Evolutionary conservation across 2,329 filamentous ascomycete species (phyloP), one percentile per base, ranked within the genome.

Genomic region (Aspergillus vadensis): DNA sequence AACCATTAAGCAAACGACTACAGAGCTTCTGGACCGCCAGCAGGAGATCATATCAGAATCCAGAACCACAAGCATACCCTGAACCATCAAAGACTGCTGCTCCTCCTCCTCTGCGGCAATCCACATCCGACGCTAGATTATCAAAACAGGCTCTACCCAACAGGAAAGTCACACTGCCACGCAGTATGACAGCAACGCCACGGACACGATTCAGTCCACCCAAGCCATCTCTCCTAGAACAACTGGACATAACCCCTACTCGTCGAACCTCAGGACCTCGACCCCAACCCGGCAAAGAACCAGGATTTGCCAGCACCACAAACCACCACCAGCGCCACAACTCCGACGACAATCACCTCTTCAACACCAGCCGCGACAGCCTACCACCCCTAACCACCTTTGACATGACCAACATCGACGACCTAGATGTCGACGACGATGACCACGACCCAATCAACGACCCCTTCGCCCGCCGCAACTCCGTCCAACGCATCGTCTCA

Each of bases 171-270:
- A 68, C 68, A 19, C 69, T 77, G 12, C 69, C 74, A 17, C 75
- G 69, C 38, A 76, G 65, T 55, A 70, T 72, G 61, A 74, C 70
- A 5, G 67, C 68, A 36, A 77, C 74, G 1, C 74, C 75, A 8
- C 71, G 74, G 56, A 76, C 72, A 32, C 70, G 75, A 38, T 77
- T 77, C 55, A 77, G 76, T 51, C 76, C 75, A 4, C 74, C 75
- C 7, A 77, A 76, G 52, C 74, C 74, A n/a, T 75, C 74, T 32
- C 71, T 76, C 10, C 69, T 77, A 17, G 75, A 77, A 43, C 70
- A 75, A 47, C 64, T 76, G 14, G 74, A 77, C 51, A 64, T 72
- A 15, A 76, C 75, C 32, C 75, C 75, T 21, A 76, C 74, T 23
- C 72, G 74, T 15, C 69, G 69, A 23, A 64, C 67, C 17, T 69